Base-by-base conservation (phyloP, 805 yeast genomes). In the Candida glaebosa region DNA sequence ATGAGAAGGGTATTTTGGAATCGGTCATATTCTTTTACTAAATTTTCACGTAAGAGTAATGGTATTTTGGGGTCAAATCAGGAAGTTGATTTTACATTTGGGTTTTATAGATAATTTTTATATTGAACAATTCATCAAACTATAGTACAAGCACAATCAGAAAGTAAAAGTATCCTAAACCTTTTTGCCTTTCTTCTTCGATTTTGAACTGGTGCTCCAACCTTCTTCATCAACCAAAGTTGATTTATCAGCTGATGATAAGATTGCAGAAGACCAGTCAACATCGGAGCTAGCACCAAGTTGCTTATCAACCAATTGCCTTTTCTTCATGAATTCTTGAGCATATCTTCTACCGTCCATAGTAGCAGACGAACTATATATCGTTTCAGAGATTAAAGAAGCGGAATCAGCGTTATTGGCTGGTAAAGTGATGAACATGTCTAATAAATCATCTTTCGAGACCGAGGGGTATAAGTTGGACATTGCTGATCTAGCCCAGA, bases 331-430 rank as follows among this genome's bases (percentile, higher is more conserved):
- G 60, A 93, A 93, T 57, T 93, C 99, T 42, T 76, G 78, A 0
- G 99, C 96, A 69, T 90, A 91, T 50, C 96, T 75, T 58, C 96
- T 81, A 18, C 98, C 98, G 60, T 93, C 96, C 85, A 91, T 82
- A 1, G 90, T 84, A 2, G 90, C 77, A 31, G 95, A 84, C 45
- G 88, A 85, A 18, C 93, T 81, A 66, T 88, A 89, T 44, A 91
- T 81, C 9, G 96, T 87, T 56, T 91, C 99, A 2, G 96, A 84
- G 57, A 91, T 89, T 58, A 91, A 86, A 59, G 83, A 96, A 37
- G 75, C 71, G 0, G 95, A 79, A 51, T 88, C 96, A 5, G 73
- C 52, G 31, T 81, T 78, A 37, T 57, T 60, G n/a, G 76, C 64
- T 26, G 97, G 96, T 47, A 91, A 75, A 46, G 88, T 82, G 47